Conservation (phyloP, 78 protist genomes). For the Dictyostelium firmibasis region DNA sequence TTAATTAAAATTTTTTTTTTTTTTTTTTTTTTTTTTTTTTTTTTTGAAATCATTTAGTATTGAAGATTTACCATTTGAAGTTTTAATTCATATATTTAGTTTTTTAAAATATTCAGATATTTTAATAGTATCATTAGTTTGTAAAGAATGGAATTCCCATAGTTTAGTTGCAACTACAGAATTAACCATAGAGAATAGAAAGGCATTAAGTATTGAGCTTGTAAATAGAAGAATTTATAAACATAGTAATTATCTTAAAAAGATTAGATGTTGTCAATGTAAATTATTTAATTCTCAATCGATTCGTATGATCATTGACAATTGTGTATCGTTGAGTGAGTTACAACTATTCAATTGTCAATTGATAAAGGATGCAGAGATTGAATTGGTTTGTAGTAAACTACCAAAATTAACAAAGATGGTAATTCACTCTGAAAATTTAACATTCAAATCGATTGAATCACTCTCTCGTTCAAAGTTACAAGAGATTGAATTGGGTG, state of each 20-base stretch:
- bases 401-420: slow-evolving; percentile 4
- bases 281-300: not conserved
- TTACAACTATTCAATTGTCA: slow-evolving; percentile 42
- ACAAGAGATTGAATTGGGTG: slow-evolving; percentile 45
- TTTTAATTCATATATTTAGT: slow-evolving; percentile 38
- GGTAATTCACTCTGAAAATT: slow-evolving; percentile 6
- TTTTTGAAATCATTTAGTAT: slow-evolving; percentile 9
- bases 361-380: slow-evolving; percentile 9
- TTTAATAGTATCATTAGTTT: slow-evolving; percentile 31
- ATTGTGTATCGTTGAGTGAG: slow-evolving; percentile 16
- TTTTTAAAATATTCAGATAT: slow-evolving; percentile 44
- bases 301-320: slow-evolving; percentile 9
- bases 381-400: slow-evolving; percentile 7
- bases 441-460: not conserved
- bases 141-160: slow-evolving; percentile 37
- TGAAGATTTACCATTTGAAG: slow-evolving; percentile 62
- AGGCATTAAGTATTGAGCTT: not conserved
- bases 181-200: slow-evolving; percentile 37
- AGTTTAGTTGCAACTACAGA: slow-evolving; percentile 51
- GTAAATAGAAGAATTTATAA: slow-evolving; percentile 51
- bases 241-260: slow-evolving; percentile 56
- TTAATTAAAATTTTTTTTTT: not conserved
- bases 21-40: not conserved
- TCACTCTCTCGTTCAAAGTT: not conserved
- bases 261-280: slow-evolving; percentile 20